Evolutionary conservation across 2,329 filamentous ascomycete genomes (phyloP).

Genomic region (Exophiala dermatitidis): DNA sequence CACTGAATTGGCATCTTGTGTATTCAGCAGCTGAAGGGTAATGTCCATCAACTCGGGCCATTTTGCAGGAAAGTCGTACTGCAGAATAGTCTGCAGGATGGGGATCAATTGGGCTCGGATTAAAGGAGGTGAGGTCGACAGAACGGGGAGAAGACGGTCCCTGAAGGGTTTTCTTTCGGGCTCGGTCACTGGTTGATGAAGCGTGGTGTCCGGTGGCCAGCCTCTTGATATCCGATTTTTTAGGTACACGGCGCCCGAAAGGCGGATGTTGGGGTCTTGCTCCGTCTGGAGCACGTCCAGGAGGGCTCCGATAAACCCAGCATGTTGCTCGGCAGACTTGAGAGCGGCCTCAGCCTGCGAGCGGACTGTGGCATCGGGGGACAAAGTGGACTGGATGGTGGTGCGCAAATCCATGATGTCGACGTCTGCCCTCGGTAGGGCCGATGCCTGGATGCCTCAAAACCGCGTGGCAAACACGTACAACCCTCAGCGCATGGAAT

Average conservation of each 20-base stretch:
- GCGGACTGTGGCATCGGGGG: conserved; percentile 54
- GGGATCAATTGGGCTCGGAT: conserved; percentile 91
- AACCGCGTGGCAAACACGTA: conserved; percentile 12
- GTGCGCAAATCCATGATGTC: conserved; percentile 43
- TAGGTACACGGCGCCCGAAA: conserved; percentile 91
- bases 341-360: conserved; percentile 58
- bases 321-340: conserved; percentile 80
- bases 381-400: conserved; percentile 58
- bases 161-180: conserved; percentile 82
- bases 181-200: conserved; percentile 71
- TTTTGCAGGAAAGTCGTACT: conserved; percentile 86
- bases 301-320: conserved; percentile 83
- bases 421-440: conserved; percentile 15
- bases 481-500: conserved; percentile 1
- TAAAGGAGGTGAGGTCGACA: conserved; percentile 70
- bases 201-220: conserved; percentile 75
- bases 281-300: conserved; percentile 85
- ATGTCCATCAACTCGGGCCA: conserved; percentile 95
- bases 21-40: conserved; percentile 79
- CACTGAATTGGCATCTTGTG: conserved; percentile 76
- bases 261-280: conserved; percentile 72
- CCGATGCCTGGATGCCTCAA: conserved; percentile 17
- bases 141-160: conserved; percentile 78
- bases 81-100: conserved; percentile 88
- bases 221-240: conserved; percentile 95